Base-by-base conservation (phyloP, 2,329 filamentous ascomycete species). In the Paraphoma sp. region DNA sequence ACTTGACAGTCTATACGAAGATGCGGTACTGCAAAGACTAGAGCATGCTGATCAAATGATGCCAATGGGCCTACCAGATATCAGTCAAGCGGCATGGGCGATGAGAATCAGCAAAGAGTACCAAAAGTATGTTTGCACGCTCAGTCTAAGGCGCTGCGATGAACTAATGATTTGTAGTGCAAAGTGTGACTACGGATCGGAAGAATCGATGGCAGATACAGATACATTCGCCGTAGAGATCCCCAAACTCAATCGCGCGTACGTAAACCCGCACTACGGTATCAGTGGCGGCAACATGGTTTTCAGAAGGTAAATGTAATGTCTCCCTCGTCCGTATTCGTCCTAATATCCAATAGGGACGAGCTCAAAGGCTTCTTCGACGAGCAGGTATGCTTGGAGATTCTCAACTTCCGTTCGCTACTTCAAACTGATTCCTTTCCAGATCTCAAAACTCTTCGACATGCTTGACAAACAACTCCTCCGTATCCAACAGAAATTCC, bases 21-120 rank as follows among this genome's bases (percentile, higher is more conserved):
- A 63, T 1, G 46, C 57, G 4, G 69, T 69, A 4, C 45, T 57
- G 16, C 42, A 59, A 7, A 63, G 70, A 48, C 48, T 77, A 11
- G 45, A 68, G 49, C 40, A 43, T 17, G 71, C 68, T 3, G 55
- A 76, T 48, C 41, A 31, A 38, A 31, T 29, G 0, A 16, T 43
- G 5, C 55, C 65, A 5, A 60, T 71, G 45, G 67, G 64, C 1
- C 44, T 74, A 9, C 42, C 56, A 6, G 66, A 71, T 16, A 57
- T 70, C 1, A 66, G 68, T 7, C 69, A 75, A 30, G 66, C 71
- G 14, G 71, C 74, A 2, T 76, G 73, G 71, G 63, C 73, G 42
- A 75, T 76, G 67, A 64, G 72, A 46, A 73, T 76, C 40, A 70
- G 69, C 18, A 72, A 69, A 23, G 68, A 77, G 50, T 79, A 76